Evolutionary conservation across 2,329 filamentous ascomycete genomes (phyloP), one percentile per base, ranked within the genome.

Genomic region (Fusarium abutilonis): DNA sequence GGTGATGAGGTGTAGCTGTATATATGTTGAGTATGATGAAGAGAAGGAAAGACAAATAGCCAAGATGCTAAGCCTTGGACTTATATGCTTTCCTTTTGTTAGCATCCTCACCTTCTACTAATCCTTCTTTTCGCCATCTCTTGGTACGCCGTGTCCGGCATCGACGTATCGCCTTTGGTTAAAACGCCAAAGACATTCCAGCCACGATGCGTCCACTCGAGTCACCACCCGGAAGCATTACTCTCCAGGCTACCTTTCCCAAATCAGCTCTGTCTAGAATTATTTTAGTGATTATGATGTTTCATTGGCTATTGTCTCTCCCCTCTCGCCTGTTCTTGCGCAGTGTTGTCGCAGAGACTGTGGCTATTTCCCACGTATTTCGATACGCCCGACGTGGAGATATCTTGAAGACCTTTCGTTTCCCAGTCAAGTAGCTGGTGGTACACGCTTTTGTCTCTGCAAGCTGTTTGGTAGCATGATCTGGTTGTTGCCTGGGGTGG

Each of bases 141-240:
- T n/a, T 8, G 21, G 3, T 9, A 43, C 21, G 23, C 60, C 61
- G 61, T 43, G 49, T 45, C 36, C 61, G 52, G 61, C 41, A 28
- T 56, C 46, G n/a, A 39, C 39, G n/a, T 40, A 42, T 61, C 48
- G 52, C 23, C 31, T 49, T 62, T 28, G 47, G 42, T 42, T 14
- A 51, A 38, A 28, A 17, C 26, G 31, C 38, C 23, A 23, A 32
- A 64, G 49, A 58, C 61, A 64, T 65, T 65, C 61, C 61, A 64
- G 61, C 56, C 61, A 50, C 53, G 46, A 61, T 56, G 53, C 50
- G 23, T 45, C 41, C 23, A 60, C 36, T 31, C 43, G n/a, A n/a
- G n/a, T n/a, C 51, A 51, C 47, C 47, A 54, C 52, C 59, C 46
- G 52, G 38, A 62, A 62, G 11, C 52, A 64, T 64, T 47, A 64